A percentile compares a stretch with the other conserved stretches of the same genome.
Conservation (phyloP, 225 moss, liverwort and hornwort genomes). For the Rhytidiadelphus loreus region DNA sequence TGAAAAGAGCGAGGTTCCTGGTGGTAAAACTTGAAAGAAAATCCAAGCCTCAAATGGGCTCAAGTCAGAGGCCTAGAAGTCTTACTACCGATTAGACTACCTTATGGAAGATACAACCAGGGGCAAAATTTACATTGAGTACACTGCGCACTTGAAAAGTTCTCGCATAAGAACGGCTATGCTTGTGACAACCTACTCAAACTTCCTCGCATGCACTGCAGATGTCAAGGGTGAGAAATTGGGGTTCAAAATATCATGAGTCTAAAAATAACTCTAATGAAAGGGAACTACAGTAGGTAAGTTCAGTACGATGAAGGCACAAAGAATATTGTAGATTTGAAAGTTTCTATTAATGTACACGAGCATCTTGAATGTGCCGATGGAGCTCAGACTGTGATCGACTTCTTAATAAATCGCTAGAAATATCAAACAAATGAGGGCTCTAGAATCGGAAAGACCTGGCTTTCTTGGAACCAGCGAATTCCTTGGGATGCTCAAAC, state of each 20-base stretch:
- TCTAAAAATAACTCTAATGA: not conserved
- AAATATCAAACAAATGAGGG: not conserved
- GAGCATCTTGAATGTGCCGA: not conserved
- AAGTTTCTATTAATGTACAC: not conserved
- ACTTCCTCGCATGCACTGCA: not conserved
- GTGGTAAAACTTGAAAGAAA: not conserved
- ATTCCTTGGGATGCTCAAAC: constrained; percentile 32
- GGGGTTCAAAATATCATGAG: not conserved
- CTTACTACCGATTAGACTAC: not conserved
- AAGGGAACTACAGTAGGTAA: too few species aligned
- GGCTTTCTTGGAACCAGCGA: constrained; percentile 20
- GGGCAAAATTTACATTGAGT: not conserved
- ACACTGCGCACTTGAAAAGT: not conserved
- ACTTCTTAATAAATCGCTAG: not conserved
- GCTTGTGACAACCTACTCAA: not conserved
- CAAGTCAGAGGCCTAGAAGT: not conserved
- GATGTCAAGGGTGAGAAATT: not conserved
- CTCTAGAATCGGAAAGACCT: constrained; percentile 39
- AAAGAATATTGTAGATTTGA: not conserved
- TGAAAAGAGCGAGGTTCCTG: not conserved
- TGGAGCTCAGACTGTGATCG: not conserved
- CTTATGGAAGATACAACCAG: not conserved
- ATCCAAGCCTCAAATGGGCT: not conserved
- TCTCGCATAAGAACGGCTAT: not conserved
- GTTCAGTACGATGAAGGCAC: not conserved